Conservation (phyloP, 208 protist genomes). For the Trypanosomatidae sp. region DNA sequence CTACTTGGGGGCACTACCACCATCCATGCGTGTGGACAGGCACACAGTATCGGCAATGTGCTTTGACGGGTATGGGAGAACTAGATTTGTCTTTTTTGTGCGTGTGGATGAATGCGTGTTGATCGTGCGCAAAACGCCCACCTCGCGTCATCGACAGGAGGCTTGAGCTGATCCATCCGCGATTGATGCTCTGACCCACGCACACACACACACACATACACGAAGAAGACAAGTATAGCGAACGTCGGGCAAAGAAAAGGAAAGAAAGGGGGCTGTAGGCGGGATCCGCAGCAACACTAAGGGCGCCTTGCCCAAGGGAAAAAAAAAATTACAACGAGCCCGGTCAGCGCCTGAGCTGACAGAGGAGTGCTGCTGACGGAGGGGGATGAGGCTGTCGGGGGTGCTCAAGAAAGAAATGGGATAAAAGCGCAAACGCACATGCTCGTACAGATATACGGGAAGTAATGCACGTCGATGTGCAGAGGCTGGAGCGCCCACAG, state of each 20-base stretch:
- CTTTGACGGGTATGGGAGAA: too few relatives aligned
- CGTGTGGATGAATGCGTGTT: background rate
- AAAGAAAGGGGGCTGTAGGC: background rate
- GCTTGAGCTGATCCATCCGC: too few relatives aligned
- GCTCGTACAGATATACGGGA: background rate
- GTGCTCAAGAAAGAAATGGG: background rate
- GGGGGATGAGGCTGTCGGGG: background rate
- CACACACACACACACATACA: background rate
- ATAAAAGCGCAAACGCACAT: background rate
- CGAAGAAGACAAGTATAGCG: background rate
- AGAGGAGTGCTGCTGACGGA: background rate
- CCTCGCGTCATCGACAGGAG: too few relatives aligned
- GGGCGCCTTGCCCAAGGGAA: background rate
- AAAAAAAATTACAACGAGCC: background rate
- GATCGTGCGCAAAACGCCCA: too few relatives aligned
- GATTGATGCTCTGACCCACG: background rate
- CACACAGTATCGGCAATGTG: background rate
- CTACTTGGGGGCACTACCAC: background rate
- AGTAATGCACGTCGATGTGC: background rate
- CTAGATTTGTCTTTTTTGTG: background rate
- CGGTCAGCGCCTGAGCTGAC: background rate
- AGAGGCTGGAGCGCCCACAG: background rate
- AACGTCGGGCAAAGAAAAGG: background rate
- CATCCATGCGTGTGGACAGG: background rate
- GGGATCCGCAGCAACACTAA: background rate